Conservation (phyloP, 78 protist species). For the Acrasis kona region DNA sequence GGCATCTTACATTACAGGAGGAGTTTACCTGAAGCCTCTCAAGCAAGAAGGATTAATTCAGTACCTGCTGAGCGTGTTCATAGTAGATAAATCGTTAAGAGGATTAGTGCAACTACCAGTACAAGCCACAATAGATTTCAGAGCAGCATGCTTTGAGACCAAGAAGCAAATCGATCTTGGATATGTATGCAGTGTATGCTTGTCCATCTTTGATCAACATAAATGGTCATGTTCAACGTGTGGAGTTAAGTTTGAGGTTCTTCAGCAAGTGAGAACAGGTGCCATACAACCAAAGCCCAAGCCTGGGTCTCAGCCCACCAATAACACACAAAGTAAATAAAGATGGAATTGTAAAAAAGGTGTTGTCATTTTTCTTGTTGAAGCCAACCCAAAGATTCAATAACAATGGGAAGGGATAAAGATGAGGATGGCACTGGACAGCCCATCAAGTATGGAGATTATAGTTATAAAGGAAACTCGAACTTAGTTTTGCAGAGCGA, state of each 20-base stretch:
- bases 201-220: no score
- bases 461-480: background rate
- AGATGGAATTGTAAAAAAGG: no score
- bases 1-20: background rate
- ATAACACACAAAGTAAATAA: no score
- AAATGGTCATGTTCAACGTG: no score
- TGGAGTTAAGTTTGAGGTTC: no score
- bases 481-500: background rate
- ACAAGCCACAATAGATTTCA: background rate
- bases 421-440: no score
- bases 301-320: no score
- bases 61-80: background rate
- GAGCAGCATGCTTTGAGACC: background rate
- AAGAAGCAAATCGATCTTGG: background rate
- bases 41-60: background rate
- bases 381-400: no score
- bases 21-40: background rate
- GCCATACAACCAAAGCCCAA: no score
- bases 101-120: background rate
- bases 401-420: no score
- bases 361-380: no score
- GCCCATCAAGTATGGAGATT: background rate
- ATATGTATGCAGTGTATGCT: background rate
- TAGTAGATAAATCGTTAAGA: background rate
- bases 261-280: no score